A percentile compares a stretch with the other conserved stretches of the same genome.
Conservation (phyloP, 2,329 filamentous ascomycete species). For the Rutstroemia sydowiana region DNA sequence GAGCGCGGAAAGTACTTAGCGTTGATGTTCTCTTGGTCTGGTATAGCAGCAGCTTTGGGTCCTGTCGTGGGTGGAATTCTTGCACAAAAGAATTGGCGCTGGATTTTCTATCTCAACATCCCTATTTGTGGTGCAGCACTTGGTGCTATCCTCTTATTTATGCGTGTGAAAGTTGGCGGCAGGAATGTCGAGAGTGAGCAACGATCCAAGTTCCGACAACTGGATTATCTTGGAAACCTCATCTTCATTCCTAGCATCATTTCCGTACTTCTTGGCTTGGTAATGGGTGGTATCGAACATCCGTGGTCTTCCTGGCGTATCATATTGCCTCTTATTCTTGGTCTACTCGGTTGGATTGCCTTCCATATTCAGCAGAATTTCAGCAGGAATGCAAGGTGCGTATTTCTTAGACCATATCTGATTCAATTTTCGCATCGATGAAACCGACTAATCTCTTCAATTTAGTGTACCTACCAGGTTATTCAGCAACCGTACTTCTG, state of each 20-base stretch:
- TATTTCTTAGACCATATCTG: slow-evolving; percentile 3
- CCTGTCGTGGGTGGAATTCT: slow-evolving; percentile 20
- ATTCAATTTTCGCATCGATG: background rate
- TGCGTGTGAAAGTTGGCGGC: slow-evolving; percentile 4
- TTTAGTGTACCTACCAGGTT: slow-evolving; percentile 6
- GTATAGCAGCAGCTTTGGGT: slow-evolving; percentile 15
- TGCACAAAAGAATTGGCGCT: slow-evolving; percentile 5
- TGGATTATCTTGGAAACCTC: slow-evolving; percentile 54
- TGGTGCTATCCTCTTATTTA: slow-evolving; percentile 6
- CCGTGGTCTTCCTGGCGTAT: slow-evolving; percentile 53
- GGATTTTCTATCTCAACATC: slow-evolving; percentile 15
- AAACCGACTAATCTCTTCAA: background rate
- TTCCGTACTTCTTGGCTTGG: slow-evolving; percentile 51
- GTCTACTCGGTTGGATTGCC: slow-evolving; percentile 39
- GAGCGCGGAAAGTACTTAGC: slow-evolving; percentile 38
- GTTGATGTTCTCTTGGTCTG: slow-evolving; percentile 20
- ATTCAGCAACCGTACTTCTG: slow-evolving; percentile 12
- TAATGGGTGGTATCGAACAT: slow-evolving; percentile 57
- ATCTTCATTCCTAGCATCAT: slow-evolving; percentile 53
- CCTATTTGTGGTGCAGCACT: slow-evolving; percentile 9
- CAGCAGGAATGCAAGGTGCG: background rate
- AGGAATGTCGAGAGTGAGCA: background rate
- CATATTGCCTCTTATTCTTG: slow-evolving; percentile 51
- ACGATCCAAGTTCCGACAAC: slow-evolving; percentile 33
- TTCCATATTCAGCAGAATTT: slow-evolving; percentile 34